Evolutionary conservation across 208 protist genomes (phyloP), one percentile per base, ranked within the genome.

Genomic region (Crithidia expoeki): DNA sequence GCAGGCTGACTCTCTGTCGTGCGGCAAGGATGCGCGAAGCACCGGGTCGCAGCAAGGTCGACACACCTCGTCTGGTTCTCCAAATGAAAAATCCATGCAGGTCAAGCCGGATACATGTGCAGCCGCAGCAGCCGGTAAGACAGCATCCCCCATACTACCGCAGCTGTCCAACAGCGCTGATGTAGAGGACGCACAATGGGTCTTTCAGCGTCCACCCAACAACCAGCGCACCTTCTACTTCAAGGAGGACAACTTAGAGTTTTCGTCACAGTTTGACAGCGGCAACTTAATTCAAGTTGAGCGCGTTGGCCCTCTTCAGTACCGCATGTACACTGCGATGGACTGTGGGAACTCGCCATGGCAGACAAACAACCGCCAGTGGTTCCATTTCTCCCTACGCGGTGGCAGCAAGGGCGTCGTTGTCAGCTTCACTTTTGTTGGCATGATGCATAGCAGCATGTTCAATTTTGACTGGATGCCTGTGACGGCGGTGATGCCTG

Each of bases 351-450:
- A 95, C 68, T 56, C 84, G 2, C 71, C 82, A 19, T 69, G 73
- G 23, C 92, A 96, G 80, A 96, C 88, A 23, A 93, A 94, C 69
- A 94, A 94, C 67, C 83, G 93, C 12, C 90, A 96, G 68, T 98
- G 94, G 93, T 97, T 97, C 72, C 89, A 98, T 79, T 98, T 98
- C 76, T 84, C 88, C 19, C 83, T 98, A 34, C 86, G 84, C 17
- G 93, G 93, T 14, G 89, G 80, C 47, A 49, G 32, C 23, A 88
- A 85, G 40, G 91, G 90, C 19, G 61, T 38, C 28, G 60, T 79
- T 11, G 66, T 98, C 28, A 75, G 50, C 25, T 68, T 97, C 57
- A 89, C 72, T 21, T 79, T 98, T 44, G 72, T 94, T 5, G 92
- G 89, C 21, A 83, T 98, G 77, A 92, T 88, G 80, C 83, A 96